A percentile compares a stretch with the other conserved stretches of the same genome.
These are phyloP conservation scores for Elasticomyces elasticus DNA, from an alignment of 495 filamentous ascomycete genomes.

Conservation along the genomic window DNA sequence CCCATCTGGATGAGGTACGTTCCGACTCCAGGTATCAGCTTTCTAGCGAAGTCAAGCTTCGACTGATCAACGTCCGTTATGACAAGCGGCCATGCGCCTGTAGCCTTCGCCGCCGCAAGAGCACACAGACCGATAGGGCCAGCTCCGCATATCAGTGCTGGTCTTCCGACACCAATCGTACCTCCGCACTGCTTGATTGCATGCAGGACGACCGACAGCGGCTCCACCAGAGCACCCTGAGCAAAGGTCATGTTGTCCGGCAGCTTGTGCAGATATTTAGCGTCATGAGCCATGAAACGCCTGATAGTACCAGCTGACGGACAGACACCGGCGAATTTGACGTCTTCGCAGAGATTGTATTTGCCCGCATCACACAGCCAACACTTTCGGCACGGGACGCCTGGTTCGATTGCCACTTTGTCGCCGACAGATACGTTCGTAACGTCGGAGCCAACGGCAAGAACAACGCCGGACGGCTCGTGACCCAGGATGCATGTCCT, in stretches of 20 bases:
- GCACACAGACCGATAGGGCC: constrained; percentile 44
- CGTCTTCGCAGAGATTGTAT: constrained; percentile 42
- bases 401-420: constrained; percentile 41
- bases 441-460: constrained; percentile 38
- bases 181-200: constrained; percentile 19
- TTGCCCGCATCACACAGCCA: constrained; percentile 36
- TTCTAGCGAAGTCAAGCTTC: constrained; percentile 48
- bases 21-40: constrained; percentile 45
- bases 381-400: constrained; percentile 39
- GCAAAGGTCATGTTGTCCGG: constrained; percentile 36
- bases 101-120: constrained; percentile 44
- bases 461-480: constrained; percentile 40
- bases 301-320: constrained; percentile 49
- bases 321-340: constrained; percentile 47
- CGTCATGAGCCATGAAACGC: constrained; percentile 45
- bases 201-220: constrained; percentile 39
- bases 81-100: constrained; percentile 53
- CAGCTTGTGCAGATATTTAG: constrained; percentile 41
- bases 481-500: constrained; percentile 41
- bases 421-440: constrained; percentile 34
- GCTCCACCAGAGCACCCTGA: constrained; percentile 43
- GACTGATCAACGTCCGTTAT: constrained; percentile 51
- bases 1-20: constrained; percentile 43
- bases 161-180: constrained; percentile 31
- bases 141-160: constrained; percentile 38